Evolutionary conservation across 257 asterid species (phyloP), one percentile per base, ranked within the genome.

Genomic region (Apocynum venetum): DNA sequence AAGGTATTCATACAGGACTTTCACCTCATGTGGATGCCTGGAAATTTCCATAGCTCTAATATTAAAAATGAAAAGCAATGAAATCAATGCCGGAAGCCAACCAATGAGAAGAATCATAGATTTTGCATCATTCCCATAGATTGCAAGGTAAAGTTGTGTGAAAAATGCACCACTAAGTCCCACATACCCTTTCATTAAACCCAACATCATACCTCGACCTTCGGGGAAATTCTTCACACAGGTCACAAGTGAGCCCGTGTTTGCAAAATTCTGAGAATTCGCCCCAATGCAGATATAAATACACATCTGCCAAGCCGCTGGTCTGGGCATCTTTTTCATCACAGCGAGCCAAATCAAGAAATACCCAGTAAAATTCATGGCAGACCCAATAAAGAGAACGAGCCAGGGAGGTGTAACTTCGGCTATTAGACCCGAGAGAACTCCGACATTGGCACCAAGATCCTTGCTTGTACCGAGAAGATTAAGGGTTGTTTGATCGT

Each of bases 231-330:
- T 81, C 52, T 76, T 81, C 35, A 84, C 83, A 7, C 80, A 79
- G 12, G 87, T 77, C 13, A 84, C 87, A 13, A 84, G 78, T 13
- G 84, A 71, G 4, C 83, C 87, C 0, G 87, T 84, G 72, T 84
- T 84, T 1, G 87, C 87, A 48, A 84, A 81, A 46, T 84, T 81
- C 68, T 84, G 87, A 5, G 85, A 81, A 76, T 84, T 81, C 0
- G 87, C 85, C 14, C 85, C 87, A 15, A 79, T 47, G 72, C 80
- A 76, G 9, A 84, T 79, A 71, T 78, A 84, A 9, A 78, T 0
- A 48, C 85, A 84, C 87, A 84, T 79, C 25, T 81, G 85, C 87
- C 87, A 84, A 40, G 81, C 81, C n/a, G 59, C 17, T 1, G 87
- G 87, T 25, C 53, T 78, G 8, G 83, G 25, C 11, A 81, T 81